Evolutionary conservation across 1,284 basidiomycete species (phyloP).

Genomic region (Bjerkandera adusta): DNA sequence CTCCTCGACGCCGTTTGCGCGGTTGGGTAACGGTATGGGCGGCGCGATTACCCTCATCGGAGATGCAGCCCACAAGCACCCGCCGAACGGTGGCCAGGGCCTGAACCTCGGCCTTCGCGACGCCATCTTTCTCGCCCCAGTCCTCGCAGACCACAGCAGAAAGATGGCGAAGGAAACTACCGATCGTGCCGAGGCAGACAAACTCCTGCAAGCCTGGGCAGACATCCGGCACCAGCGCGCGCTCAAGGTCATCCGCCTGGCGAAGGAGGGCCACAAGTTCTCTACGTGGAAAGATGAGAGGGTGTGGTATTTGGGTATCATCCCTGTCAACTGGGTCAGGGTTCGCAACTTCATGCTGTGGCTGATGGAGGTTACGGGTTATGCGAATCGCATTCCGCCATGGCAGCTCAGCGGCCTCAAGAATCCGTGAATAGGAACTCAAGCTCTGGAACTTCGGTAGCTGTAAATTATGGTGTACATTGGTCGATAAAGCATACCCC

Average conservation of each 20-base stretch:
- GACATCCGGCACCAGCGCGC: constrained; percentile 19
- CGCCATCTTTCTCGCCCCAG: constrained; percentile 33
- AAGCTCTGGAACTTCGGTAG: too few species aligned
- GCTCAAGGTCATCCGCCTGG: constrained; percentile 21
- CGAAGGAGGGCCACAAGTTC: constrained; percentile 16
- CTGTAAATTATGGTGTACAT: too few species aligned
- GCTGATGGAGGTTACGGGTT: constrained; percentile 19
- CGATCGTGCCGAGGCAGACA: constrained; percentile 5
- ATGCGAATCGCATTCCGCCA: constrained; percentile 20
- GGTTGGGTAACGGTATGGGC: constrained; percentile 19
- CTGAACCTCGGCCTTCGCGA: constrained; percentile 49
- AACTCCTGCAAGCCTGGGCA: constrained; percentile 21
- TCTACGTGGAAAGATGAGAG: constrained; percentile 15
- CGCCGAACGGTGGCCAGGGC: constrained; percentile 45
- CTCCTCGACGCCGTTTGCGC: constrained; percentile 32
- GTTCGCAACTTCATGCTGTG: constrained; percentile 23
- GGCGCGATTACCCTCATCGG: constrained; percentile 34
- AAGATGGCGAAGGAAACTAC: background rate
- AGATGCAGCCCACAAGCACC: constrained; percentile 45
- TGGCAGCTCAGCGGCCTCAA: constrained; percentile 27
- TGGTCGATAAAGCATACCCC: too few species aligned
- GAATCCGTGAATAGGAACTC: too few species aligned
- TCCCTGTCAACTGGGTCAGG: constrained; percentile 22
- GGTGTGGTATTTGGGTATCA: constrained; percentile 20
- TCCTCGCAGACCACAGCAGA: constrained; percentile 16